These are phyloP conservation scores for Botrytis pseudocinerea DNA, from an alignment of 2,329 filamentous ascomycete species.

Conservation along the genomic window DNA sequence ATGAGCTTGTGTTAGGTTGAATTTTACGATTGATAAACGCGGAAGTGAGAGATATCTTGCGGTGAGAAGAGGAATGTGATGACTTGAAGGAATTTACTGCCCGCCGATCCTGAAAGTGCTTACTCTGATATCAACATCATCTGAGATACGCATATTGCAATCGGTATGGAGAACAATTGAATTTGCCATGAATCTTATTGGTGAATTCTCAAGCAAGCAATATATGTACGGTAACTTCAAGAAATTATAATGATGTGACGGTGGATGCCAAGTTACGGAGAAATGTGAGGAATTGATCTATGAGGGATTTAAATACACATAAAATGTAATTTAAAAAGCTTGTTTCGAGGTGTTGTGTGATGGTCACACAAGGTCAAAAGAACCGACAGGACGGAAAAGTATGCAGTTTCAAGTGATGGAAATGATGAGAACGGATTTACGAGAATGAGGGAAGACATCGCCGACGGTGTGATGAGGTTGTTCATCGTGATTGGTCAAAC, in stretches of 20 bases:
- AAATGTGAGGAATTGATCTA: constrained; percentile 6
- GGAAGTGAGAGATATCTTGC: background rate
- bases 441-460: background rate
- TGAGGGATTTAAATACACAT: constrained; percentile 16
- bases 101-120: background rate
- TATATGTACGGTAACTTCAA: background rate
- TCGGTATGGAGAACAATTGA: background rate
- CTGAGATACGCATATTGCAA: background rate
- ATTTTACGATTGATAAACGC: background rate
- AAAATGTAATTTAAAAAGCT: constrained; percentile 14
- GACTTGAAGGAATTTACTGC: background rate
- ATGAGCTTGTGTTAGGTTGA: constrained; percentile 2
- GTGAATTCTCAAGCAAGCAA: constrained; percentile 5
- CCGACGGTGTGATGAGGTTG: constrained; percentile 4
- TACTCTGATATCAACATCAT: constrained; percentile 13
- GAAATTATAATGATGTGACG: background rate
- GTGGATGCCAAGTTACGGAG: constrained; percentile 1
- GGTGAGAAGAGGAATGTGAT: constrained; percentile 11
- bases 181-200: background rate
- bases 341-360: constrained; percentile 6
- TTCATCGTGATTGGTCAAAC: background rate
- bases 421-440: background rate
- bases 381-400: background rate
- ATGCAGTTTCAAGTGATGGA: background rate
- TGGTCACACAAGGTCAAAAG: background rate